Conservation (phyloP, 2,329 filamentous ascomycete genomes). For the Monosporascus sp. region DNA sequence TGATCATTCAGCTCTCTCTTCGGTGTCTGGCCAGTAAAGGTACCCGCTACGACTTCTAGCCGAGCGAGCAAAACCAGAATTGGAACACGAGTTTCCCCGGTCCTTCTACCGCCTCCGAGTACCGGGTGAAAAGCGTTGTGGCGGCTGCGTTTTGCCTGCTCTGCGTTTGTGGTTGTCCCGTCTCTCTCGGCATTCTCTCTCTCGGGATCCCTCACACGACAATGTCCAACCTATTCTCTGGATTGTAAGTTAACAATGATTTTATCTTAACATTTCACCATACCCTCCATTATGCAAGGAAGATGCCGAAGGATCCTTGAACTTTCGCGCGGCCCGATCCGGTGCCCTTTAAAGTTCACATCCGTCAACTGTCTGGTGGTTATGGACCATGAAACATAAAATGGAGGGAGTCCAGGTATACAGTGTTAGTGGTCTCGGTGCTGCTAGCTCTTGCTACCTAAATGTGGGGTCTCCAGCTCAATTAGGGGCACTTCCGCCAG, state of each 20-base stretch:
- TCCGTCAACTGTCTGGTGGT: not conserved
- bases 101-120: not conserved
- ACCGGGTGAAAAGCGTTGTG: not conserved
- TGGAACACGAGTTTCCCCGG: not conserved
- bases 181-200: not conserved
- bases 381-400: not conserved
- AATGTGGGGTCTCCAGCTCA: not conserved
- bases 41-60: not conserved
- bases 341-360: not conserved
- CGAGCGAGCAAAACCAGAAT: not conserved
- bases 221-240: conserved; percentile 59
- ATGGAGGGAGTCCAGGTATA: not conserved
- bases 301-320: too few relatives aligned
- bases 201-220: conserved; percentile 17
- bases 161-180: not conserved
- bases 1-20: not conserved
- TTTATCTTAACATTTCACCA: conserved; percentile 5
- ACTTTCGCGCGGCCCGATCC: not conserved
- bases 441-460: not conserved
- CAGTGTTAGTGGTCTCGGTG: not conserved
- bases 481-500: not conserved
- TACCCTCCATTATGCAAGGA: conserved; percentile 1
- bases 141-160: not conserved
- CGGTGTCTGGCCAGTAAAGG: too few relatives aligned
- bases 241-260: conserved; percentile 47